These are phyloP conservation scores for Penicillium goetzii DNA, from an alignment of 495 filamentous ascomycete genomes.

Conservation along the genomic window DNA sequence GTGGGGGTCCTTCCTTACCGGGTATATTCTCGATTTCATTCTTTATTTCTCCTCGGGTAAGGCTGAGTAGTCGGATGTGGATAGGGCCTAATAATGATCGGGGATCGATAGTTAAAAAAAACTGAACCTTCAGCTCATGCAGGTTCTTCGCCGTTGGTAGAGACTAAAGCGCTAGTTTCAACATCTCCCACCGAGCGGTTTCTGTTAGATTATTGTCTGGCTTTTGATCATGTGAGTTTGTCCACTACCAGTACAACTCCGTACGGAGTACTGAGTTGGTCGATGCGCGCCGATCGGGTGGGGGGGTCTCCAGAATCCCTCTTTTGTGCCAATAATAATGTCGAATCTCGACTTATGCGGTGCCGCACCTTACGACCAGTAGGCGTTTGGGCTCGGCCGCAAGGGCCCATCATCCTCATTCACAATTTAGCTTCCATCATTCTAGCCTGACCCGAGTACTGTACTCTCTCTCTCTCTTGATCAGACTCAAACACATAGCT, in stretches of 20 bases:
- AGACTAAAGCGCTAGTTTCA: neutral
- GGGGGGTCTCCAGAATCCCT: neutral
- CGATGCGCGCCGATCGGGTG: conserved; percentile 9
- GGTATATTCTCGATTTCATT: no score
- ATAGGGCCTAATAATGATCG: neutral
- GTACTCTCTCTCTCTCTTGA: neutral
- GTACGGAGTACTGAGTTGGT: no score
- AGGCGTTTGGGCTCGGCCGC: neutral
- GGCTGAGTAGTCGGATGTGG: conserved; percentile 3
- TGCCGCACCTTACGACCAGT: neutral
- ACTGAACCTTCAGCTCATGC: conserved; percentile 4
- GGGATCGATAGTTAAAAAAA: neutral
- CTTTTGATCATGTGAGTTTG: neutral
- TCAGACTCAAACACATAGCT: neutral
- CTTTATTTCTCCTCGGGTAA: conserved; percentile 1
- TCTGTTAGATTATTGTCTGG: neutral
- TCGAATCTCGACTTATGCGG: no score
- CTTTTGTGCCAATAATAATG: neutral
- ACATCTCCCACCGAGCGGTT: neutral
- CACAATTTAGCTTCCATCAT: neutral
- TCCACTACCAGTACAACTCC: no score
- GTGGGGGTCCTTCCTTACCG: no score
- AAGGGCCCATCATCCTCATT: neutral
- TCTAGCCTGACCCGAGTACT: neutral
- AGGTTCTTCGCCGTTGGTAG: neutral